These are phyloP conservation scores for Trametes punicea DNA, from an alignment of 768 basidiomycete genomes.

Conservation along the genomic window DNA sequence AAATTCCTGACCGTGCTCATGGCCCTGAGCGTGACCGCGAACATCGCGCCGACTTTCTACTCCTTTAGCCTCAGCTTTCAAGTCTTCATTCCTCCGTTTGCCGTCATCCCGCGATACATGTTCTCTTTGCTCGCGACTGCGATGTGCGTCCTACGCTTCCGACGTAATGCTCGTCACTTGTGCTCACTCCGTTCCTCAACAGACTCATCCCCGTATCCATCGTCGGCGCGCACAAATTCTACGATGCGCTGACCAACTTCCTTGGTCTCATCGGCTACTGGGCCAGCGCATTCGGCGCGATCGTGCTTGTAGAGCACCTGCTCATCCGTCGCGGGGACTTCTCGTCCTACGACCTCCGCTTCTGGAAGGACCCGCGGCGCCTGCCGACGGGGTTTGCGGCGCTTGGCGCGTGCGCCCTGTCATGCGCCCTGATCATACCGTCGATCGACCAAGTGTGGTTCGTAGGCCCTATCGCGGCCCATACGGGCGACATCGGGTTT, in stretches of 20 bases:
- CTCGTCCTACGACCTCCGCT: conserved; percentile 42
- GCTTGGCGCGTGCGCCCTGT: conserved; percentile 44
- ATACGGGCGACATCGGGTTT: conserved; percentile 70
- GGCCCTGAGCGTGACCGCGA: conserved; percentile 73
- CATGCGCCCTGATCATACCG: conserved; percentile 57
- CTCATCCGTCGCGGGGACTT: conserved; percentile 55
- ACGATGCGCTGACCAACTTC: conserved; percentile 58
- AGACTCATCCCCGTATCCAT: conserved; percentile 70
- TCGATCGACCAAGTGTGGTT: conserved; percentile 74
- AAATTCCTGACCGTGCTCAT: conserved; percentile 71
- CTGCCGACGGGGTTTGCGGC: conserved; percentile 68
- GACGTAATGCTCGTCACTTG: no score
- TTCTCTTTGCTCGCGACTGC: conserved; percentile 64
- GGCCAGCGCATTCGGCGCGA: conserved; percentile 48
- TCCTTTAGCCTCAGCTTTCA: conserved; percentile 75
- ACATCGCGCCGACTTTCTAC: conserved; percentile 82
- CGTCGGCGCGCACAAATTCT: conserved; percentile 66
- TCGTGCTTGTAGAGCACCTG: conserved; percentile 65
- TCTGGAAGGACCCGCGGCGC: conserved; percentile 51
- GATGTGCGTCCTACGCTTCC: conserved; percentile 44
- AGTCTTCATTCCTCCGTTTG: conserved; percentile 56
- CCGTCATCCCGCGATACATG: conserved; percentile 63
- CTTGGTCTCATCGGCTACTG: conserved; percentile 58
- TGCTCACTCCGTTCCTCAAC: background rate
- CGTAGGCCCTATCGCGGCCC: conserved; percentile 60